A percentile compares a stretch with the other conserved stretches of the same genome.
phyloP scores from a whole-genome alignment of 371 early-diverging fungal species.

The Mucor indicus region DNA sequence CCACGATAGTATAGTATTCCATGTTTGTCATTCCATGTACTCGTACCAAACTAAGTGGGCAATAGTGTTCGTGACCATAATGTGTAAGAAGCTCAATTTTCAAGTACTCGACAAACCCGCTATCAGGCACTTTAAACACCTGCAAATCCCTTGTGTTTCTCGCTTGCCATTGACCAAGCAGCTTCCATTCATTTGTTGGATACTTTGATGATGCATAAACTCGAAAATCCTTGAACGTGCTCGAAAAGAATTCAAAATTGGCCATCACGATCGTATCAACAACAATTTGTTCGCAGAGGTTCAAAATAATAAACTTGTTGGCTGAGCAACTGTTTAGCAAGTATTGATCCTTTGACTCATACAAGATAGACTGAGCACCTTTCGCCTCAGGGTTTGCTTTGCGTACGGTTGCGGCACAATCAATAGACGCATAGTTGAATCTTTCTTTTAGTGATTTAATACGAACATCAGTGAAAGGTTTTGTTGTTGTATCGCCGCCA shows the following conservation, averaged over 20 bases:
- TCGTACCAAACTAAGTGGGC: conserved; percentile 84
- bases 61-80: conserved; percentile 91
- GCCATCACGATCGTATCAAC: conserved; percentile 88
- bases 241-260: conserved; percentile 95
- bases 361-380: conserved; percentile 77
- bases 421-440: conserved; percentile 91
- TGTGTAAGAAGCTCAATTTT: conserved; percentile 85
- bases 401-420: conserved; percentile 91
- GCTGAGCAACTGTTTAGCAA: conserved; percentile 88
- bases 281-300: conserved; percentile 91
- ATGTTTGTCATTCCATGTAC: conserved; percentile 92
- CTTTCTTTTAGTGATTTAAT: conserved; percentile 67
- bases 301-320: conserved; percentile 82
- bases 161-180: conserved; percentile 80
- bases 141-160: conserved; percentile 83
- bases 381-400: conserved; percentile 82
- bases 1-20: conserved; percentile 77
- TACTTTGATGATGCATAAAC: conserved; percentile 79
- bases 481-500: too few species aligned
- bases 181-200: conserved; percentile 82
- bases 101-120: conserved; percentile 79
- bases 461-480: conserved; percentile 20
- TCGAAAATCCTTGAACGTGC: conserved; percentile 85
- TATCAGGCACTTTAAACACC: conserved; percentile 68
- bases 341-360: conserved; percentile 89